Base-by-base conservation (phyloP, 1,284 basidiomycete genomes). In the Earliella scabrosa region DNA sequence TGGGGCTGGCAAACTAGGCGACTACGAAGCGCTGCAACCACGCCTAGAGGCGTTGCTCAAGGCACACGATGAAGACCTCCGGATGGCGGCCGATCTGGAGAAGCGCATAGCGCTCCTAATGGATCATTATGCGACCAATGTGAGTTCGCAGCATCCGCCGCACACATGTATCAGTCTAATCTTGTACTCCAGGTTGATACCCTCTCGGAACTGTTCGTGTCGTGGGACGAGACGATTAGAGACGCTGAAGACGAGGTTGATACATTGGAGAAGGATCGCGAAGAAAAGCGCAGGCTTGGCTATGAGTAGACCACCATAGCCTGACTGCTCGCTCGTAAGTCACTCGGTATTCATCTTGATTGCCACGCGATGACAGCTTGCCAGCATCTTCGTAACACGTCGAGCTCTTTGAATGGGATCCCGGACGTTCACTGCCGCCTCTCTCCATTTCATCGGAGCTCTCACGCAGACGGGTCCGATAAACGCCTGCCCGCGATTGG, bases 161-260 rank as follows among this genome's bases (percentile, higher is more conserved):
- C 31, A 45, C 26, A n/a, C 16, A 40, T 44, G n/a, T 29, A 13
- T 16, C 16, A 16, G 26, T 39, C 24, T 7, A 38, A 45, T 44
- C 54, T 13, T 43, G 27, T 26, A n/a, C 29, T 24, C 27, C 57
- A 92, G 90, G 84, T 90, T 8, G 88, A 91, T 64, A 81, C 82
- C 0, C 75, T 92, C 2, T 93, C 90, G 4, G 90, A 92, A 59
- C 74, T 92, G 13, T 93, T 92, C 61, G 86, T 93, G 8, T 82
- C 81, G 16, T 93, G 90, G 90, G 88, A 92, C 61, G 88, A 90
- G 52, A 78, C 84, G 0, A 71, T 92, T 11, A 77, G 78, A 14
- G 81, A 82, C 43, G 79, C 85, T 3, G 90, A 92, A 65, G 78
- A 81, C 48, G 81, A 81, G 52, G 69, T 85, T 11, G 71, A 71